phyloP scores from a whole-genome alignment of 345 rosid genomes.

The Odontarrhena argentea region DNA sequence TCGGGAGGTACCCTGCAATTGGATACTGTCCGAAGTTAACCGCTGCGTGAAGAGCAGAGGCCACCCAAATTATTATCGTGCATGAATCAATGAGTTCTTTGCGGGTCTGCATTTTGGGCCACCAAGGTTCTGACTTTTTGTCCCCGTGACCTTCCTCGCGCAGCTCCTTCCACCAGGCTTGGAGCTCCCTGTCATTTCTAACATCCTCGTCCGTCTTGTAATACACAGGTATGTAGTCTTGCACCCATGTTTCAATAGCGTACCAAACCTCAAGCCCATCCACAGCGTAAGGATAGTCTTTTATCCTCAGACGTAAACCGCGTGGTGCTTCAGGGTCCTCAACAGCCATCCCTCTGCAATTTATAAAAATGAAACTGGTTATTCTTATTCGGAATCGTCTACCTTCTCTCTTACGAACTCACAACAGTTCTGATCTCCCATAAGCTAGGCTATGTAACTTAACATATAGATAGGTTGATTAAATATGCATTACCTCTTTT shows the following conservation, averaged over 20 bases:
- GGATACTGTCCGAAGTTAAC: constrained; percentile 74
- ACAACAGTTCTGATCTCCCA: background rate
- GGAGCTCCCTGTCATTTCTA: constrained; percentile 56
- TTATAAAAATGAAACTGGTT: background rate
- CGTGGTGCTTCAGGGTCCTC: constrained; percentile 60
- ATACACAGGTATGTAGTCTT: constrained; percentile 54
- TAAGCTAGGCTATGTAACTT: background rate
- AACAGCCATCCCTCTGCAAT: constrained; percentile 66
- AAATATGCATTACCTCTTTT: constrained; percentile 54
- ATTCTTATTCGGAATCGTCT: background rate
- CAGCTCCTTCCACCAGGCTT: constrained; percentile 74
- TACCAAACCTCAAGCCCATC: constrained; percentile 81
- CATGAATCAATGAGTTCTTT: constrained; percentile 58
- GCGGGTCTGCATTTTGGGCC: constrained; percentile 61
- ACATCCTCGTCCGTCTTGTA: constrained; percentile 57
- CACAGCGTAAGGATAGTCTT: constrained; percentile 78
- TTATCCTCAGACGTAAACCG: constrained; percentile 55
- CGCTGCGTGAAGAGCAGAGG: constrained; percentile 78
- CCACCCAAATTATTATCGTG: constrained; percentile 71
- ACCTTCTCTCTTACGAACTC: background rate
- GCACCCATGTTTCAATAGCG: constrained; percentile 68
- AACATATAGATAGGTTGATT: constrained; percentile 1
- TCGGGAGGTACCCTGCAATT: constrained; percentile 65
- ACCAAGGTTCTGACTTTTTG: constrained; percentile 68
- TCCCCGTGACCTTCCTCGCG: constrained; percentile 76